Base-by-base conservation (phyloP, 768 basidiomycete species). In the Pulveroboletus sp. region DNA sequence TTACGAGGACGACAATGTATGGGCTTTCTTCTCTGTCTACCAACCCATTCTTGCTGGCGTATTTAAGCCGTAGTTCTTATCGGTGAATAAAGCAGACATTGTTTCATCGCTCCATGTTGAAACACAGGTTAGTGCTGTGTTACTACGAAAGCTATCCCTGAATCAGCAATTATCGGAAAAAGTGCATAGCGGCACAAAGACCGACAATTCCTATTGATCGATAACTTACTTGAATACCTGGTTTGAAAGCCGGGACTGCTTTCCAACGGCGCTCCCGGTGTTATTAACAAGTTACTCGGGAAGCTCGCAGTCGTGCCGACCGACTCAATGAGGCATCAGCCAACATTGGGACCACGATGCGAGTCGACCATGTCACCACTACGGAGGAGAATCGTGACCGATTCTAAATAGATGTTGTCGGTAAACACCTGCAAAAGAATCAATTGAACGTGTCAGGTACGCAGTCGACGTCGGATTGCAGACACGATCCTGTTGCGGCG, bases 161-260 rank as follows among this genome's bases (percentile, higher is more conserved):
- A 39, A 55, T 51, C 52, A 37, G 44, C 39, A 35, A 34, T 19
- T 14, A 2, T 35, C 10, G 39, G 24, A 41, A 17, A 45, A 46
- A 20, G 35, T 24, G 31, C 24, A 6, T 29, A 41, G 26, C 37
- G 29, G 17, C 17, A 47, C 40, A 37, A n/a, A 41, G 17, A 10
- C 20, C 35, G 31, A 29, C 34, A 46, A 26, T 14, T 35, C 30
- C 38, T 22, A 19, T 32, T 51, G 49, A 49, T 44, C 50, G 47
- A 60, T 50, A 47, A 51, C 52, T 54, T 46, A 36, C 49, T 49
- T 53, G 48, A 47, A 49, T 11, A 23, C 53, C 53, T 53, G 3
- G 43, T 63, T 63, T 63, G 54, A 55, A 55, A 52, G 22, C 50
- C 61, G 55, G 52, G n/a, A n/a, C n/a, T n/a, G 31, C 41, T 11